These are phyloP conservation scores for Hemerocallis citrina DNA, from an alignment of 106 monocot genomes.

Conservation along the genomic window DNA sequence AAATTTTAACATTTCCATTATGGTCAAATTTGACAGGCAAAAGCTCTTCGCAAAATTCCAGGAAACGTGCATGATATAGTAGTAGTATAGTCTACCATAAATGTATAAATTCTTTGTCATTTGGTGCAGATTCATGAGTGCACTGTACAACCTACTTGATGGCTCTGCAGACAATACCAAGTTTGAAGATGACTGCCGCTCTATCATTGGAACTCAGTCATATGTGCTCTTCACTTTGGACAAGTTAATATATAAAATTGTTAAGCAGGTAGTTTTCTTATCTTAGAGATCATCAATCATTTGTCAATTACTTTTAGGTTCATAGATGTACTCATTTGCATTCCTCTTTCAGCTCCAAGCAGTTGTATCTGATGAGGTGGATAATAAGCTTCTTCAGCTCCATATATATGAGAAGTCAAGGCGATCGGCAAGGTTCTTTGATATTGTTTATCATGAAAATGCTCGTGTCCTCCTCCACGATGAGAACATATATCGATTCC, in stretches of 20 bases:
- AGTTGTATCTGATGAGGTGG: constrained; percentile 68
- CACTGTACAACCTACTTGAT: constrained; percentile 67
- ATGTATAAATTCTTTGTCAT: neutral
- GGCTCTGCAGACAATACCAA: constrained; percentile 86
- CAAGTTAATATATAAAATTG: constrained; percentile 87
- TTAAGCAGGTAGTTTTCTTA: constrained; percentile 61
- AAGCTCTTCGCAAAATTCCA: no score
- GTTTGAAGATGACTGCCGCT: constrained; percentile 91
- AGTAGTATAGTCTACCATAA: no score
- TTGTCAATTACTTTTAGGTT: neutral
- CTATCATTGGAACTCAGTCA: constrained; percentile 76
- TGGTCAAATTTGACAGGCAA: no score
- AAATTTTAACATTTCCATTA: no score
- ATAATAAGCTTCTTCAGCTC: constrained; percentile 84
- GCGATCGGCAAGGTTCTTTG: constrained; percentile 41
- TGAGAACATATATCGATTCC: constrained; percentile 73
- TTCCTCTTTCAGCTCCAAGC: constrained; percentile 60
- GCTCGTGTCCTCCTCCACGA: constrained; percentile 76
- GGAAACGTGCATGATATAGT: no score
- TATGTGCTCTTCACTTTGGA: constrained; percentile 94
- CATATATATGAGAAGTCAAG: constrained; percentile 73
- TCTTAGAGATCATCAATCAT: neutral
- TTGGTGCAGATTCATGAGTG: constrained; percentile 60
- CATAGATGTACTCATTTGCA: constrained; percentile 4
- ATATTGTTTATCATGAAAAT: constrained; percentile 89